These are phyloP conservation scores for Crassisporium funariophilum DNA, from an alignment of 768 basidiomycete genomes.

Conservation along the genomic window DNA sequence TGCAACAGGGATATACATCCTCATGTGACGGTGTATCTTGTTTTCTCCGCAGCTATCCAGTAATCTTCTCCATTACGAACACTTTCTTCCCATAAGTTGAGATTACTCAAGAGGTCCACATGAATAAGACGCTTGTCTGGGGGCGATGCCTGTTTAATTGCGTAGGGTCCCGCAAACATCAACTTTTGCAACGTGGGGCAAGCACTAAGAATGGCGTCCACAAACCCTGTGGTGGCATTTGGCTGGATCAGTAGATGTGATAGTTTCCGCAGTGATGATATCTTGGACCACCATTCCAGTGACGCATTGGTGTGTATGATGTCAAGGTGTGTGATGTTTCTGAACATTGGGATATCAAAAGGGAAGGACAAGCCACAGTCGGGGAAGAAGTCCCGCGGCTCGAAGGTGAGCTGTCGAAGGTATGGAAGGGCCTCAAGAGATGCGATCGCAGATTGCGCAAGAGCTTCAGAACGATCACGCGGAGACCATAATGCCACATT, in stretches of 20 bases:
- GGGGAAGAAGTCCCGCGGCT: slow-evolving; percentile 16
- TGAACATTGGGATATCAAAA: slow-evolving; percentile 11
- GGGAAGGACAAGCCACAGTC: slow-evolving; percentile 9
- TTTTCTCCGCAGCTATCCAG: slow-evolving; percentile 19
- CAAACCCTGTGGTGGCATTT: slow-evolving; percentile 6
- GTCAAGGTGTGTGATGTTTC: slow-evolving; percentile 20
- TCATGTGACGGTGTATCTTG: no score
- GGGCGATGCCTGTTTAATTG: not conserved
- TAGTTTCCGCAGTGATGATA: slow-evolving; percentile 13
- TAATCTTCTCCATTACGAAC: slow-evolving; percentile 20
- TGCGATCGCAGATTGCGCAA: no score
- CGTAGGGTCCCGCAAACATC: slow-evolving; percentile 2
- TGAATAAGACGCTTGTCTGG: slow-evolving; percentile 17
- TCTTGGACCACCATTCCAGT: no score
- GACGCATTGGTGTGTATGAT: slow-evolving; percentile 17
- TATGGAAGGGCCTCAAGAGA: not conserved
- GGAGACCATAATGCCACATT: no score
- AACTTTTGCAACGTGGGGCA: slow-evolving; percentile 8
- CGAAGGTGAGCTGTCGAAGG: slow-evolving; percentile 11
- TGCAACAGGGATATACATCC: no score
- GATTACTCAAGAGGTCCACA: slow-evolving; percentile 11
- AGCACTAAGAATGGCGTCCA: slow-evolving; percentile 17
- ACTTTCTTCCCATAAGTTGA: slow-evolving; percentile 21
- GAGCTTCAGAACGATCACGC: no score
- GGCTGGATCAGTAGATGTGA: slow-evolving; percentile 19